Evolutionary conservation across 176 grass and related monocot species (phyloP), one percentile per base, ranked within the genome.

Genomic region (Eragrostis curvula): DNA sequence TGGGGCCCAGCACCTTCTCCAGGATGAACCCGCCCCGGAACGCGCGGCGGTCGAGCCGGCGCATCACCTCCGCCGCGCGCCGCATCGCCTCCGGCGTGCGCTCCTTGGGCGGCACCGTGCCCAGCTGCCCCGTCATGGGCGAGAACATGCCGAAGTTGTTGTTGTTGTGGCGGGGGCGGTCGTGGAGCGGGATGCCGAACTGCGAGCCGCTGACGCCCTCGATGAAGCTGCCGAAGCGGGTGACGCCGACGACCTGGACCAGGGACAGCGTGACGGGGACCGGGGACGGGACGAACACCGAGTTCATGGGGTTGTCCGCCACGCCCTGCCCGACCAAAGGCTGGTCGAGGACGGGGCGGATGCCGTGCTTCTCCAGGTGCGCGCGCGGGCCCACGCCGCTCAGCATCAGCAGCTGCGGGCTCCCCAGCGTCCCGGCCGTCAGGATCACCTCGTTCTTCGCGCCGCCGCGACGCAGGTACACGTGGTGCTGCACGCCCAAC

Each of bases 331-430:
- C 94, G 14, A 97, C 87, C 79, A 81, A 78, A 7, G 91, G 82
- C 17, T 92, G 89, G 25, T 94, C 85, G 27, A 85, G 24, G 2
- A 97, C 60, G 15, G 89, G 29, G 20, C 48, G 86, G 62, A 97
- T 88, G 79, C 89, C 91, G 48, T 88, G 83, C 21, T 28, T 81
- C 85, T 80, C 65, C 66, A 97, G 85, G 25, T 94, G 87, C 30
- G 16, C 41, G 0, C 85, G 82, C 10, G 94, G 94, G 13, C 94
- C 91, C 14, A 97, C 32, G 23, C 94, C 94, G 70, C 94, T 97
- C 43, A 94, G 82, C 94, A 97, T 94, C 78, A 97, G 94, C 46
- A 97, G 77, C 81, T 97, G 94, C 40, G 94, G 94, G 68, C 88
- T 94, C 25, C 94, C 94, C 11, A 97, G 78, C 52, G 91, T 88